These are phyloP conservation scores for Solanum okadae DNA, from an alignment of 257 asterid genomes.

Conservation along the genomic window DNA sequence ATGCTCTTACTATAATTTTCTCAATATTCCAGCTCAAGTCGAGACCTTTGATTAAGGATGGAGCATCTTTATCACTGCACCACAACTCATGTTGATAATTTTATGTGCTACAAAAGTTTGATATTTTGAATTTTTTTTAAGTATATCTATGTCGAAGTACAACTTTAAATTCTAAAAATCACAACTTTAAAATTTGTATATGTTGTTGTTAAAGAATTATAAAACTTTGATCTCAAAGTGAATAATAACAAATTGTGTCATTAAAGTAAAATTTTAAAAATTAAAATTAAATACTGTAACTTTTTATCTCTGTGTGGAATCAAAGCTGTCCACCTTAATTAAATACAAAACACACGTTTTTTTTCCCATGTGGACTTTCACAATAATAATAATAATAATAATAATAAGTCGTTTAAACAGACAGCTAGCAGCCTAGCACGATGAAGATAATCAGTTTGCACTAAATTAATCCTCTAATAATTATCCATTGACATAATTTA, in stretches of 20 bases:
- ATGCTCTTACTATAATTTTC: too few relatives aligned
- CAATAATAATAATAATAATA: too few relatives aligned
- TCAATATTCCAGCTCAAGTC: accelerated
- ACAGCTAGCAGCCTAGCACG: not conserved
- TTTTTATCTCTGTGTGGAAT: not conserved
- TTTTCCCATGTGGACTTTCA: not conserved
- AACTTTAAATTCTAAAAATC: not conserved
- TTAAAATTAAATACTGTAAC: not conserved
- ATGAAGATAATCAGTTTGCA: not conserved
- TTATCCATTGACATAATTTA: not conserved
- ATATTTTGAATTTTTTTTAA: too few relatives aligned
- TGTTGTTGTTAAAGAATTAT: not conserved
- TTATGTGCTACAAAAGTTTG: too few relatives aligned
- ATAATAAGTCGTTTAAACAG: too few relatives aligned
- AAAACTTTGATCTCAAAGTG: not conserved
- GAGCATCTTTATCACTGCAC: accelerated
- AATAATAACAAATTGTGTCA: too few relatives aligned
- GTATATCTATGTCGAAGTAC: too few relatives aligned
- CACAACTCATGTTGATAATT: too few relatives aligned
- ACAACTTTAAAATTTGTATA: too few relatives aligned
- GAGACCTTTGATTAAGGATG: too few relatives aligned
- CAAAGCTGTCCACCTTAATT: not conserved
- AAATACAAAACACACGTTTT: not conserved
- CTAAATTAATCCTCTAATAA: not conserved
- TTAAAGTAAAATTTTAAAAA: not conserved